A percentile compares a stretch with the other conserved stretches of the same genome.
Evolutionary conservation across 1,284 basidiomycete genomes (phyloP).

Genomic region (Cutaneotrichosporon cutaneum): DNA sequence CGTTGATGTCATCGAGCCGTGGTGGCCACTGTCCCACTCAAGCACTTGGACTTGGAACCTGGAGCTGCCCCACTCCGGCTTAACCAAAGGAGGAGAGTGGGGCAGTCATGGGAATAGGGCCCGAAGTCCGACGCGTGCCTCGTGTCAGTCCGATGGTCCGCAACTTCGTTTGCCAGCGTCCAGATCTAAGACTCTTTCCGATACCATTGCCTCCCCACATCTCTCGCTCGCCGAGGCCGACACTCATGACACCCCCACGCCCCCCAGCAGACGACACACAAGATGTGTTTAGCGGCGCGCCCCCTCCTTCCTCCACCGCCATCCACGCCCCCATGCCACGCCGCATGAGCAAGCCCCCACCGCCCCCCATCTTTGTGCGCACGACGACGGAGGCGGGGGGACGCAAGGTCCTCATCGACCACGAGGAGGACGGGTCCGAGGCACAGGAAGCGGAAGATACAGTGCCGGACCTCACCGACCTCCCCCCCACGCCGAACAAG

Average conservation of each 20-base stretch:
- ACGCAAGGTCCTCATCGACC: not conserved
- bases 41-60: no score
- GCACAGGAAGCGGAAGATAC: conserved; percentile 7
- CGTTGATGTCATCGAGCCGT: no score
- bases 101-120: not conserved
- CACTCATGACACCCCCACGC: not conserved
- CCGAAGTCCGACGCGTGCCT: not conserved
- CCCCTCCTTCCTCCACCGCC: not conserved
- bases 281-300: not conserved
- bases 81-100: not conserved
- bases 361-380: conserved; percentile 17
- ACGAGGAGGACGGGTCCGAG: not conserved
- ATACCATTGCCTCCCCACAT: not conserved
- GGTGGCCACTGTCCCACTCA: no score
- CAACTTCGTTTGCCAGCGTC: not conserved
- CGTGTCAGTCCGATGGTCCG: not conserved
- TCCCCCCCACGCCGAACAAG: conserved; percentile 6
- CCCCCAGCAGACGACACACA: not conserved
- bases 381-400: conserved; percentile 5
- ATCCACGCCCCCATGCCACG: conserved; percentile 6
- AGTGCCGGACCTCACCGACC: conserved; percentile 9
- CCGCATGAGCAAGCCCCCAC: conserved; percentile 4
- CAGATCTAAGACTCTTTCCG: not conserved
- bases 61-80: no score
- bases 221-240: not conserved